phyloP scores from a whole-genome alignment of 306 rosid genomes.

The Cyclanthera cordifolia region DNA sequence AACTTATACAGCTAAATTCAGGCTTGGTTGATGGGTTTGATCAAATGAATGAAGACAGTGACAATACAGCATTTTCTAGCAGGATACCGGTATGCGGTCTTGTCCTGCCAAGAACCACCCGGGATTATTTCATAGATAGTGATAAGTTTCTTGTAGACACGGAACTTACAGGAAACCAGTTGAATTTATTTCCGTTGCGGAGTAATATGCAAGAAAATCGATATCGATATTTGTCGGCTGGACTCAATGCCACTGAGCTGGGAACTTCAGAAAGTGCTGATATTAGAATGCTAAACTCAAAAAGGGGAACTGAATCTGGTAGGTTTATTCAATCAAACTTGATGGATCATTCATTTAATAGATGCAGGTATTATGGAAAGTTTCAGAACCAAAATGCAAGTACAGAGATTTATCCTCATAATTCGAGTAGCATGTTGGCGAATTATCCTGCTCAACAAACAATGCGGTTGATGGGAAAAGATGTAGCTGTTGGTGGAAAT shows the following conservation, averaged over 20 bases:
- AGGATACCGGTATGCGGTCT: conserved; percentile 27
- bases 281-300: conserved; percentile 28
- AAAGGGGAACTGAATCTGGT: conserved; percentile 30
- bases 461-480: conserved; percentile 97
- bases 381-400: conserved; percentile 29
- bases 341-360: conserved; percentile 24
- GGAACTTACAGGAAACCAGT: conserved; percentile 32
- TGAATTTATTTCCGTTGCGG: conserved; percentile 34
- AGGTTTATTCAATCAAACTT: conserved; percentile 30
- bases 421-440: conserved; percentile 26
- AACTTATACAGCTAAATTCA: conserved; percentile 62
- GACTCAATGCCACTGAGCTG: conserved; percentile 38
- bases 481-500: conserved; percentile 81
- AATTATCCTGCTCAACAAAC: conserved; percentile 64
- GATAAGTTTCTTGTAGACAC: conserved; percentile 34
- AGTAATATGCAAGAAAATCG: conserved; percentile 19
- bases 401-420: conserved; percentile 27
- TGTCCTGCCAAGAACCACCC: conserved; percentile 23
- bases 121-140: conserved; percentile 27
- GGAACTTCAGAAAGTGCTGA: conserved; percentile 41
- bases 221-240: conserved; percentile 36
- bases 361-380: conserved; percentile 35
- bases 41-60: conserved; percentile 35
- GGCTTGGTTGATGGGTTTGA: conserved; percentile 26
- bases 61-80: conserved; percentile 24